These are phyloP conservation scores for Strobilomyces confusus DNA, from an alignment of 768 basidiomycete species.

Conservation along the genomic window DNA sequence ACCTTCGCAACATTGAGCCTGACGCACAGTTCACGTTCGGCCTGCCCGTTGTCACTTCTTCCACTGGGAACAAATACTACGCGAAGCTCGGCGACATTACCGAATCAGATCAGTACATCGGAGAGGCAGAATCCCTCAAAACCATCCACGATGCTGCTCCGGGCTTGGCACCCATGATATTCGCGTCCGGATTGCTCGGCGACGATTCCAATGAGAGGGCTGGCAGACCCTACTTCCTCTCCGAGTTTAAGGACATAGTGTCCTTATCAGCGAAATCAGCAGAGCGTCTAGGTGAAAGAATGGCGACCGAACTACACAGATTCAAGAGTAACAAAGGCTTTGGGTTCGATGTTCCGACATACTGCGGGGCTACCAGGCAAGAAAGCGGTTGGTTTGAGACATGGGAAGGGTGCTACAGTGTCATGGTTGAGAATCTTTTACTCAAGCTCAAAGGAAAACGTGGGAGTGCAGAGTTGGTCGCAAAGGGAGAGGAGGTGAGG, in stretches of 20 bases:
- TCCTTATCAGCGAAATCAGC: constrained; percentile 46
- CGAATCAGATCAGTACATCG: constrained; percentile 62
- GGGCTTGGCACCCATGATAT: constrained; percentile 55
- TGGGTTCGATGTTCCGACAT: constrained; percentile 73
- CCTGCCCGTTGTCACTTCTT: constrained; percentile 50
- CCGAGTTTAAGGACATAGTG: constrained; percentile 64
- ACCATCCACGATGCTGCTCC: constrained; percentile 64
- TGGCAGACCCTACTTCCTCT: constrained; percentile 62
- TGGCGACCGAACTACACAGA: constrained; percentile 65
- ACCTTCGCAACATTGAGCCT: constrained; percentile 49
- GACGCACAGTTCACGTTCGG: constrained; percentile 42
- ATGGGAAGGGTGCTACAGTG: constrained; percentile 67
- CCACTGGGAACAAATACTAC: constrained; percentile 56
- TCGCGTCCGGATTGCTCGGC: constrained; percentile 42
- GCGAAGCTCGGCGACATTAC: constrained; percentile 51
- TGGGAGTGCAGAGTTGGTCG: constrained; percentile 42
- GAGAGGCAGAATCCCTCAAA: constrained; percentile 66
- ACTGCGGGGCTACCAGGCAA: constrained; percentile 68
- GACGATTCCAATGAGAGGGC: constrained; percentile 26
- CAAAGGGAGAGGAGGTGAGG: constrained; percentile 49
- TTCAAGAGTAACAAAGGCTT: constrained; percentile 53
- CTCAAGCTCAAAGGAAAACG: constrained; percentile 41
- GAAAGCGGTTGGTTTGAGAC: constrained; percentile 69
- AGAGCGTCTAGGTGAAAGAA: constrained; percentile 48
- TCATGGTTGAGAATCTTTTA: constrained; percentile 58